Percentiles rank a stretch among this genome's conserved stretches.
Evolutionary conservation across 2,329 filamentous ascomycete species (phyloP).

Genomic region (Seiridium unicorne): DNA sequence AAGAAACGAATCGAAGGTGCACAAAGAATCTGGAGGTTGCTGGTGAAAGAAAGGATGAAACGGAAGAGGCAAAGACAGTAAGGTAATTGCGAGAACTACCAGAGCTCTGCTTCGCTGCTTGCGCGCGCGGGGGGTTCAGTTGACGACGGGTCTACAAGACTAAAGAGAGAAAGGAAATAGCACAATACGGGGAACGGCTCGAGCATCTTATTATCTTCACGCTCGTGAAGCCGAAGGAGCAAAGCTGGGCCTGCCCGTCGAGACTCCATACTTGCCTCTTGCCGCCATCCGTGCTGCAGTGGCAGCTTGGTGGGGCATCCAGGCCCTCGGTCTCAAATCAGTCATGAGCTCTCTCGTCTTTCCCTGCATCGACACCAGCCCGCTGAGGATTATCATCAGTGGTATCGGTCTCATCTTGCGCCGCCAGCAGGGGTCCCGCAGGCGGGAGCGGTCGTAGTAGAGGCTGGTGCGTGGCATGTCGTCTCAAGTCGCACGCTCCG

Average conservation of each 20-base stretch:
- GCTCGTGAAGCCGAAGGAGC: constrained; percentile 1
- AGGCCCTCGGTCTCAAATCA: constrained; percentile 1
- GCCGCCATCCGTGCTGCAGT: constrained; percentile 10
- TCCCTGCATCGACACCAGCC: neutral
- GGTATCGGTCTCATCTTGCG: constrained; percentile 9
- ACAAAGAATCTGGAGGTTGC: constrained; percentile 15
- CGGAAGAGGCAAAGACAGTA: constrained; percentile 21
- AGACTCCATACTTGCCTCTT: constrained; percentile 5
- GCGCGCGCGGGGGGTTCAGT: constrained; percentile 17
- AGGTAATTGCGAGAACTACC: constrained; percentile 41
- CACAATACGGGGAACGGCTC: constrained; percentile 12
- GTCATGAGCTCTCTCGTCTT: neutral
- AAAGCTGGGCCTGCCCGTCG: neutral
- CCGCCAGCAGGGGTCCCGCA: neutral
- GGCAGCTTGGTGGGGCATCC: constrained; percentile 7
- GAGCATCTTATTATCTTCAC: constrained; percentile 9
- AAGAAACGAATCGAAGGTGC: constrained; percentile 13
- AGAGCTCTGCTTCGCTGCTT: constrained; percentile 41
- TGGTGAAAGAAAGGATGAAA: constrained; percentile 11
- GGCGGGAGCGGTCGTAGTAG: neutral
- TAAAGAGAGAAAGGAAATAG: constrained; percentile 18
- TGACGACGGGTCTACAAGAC: constrained; percentile 27
- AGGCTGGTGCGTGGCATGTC: constrained; percentile 7
- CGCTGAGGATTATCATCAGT: neutral
- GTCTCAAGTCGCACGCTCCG: constrained; percentile 6